Base-by-base conservation (phyloP, 148 eudicot genomes). In the Amaranthus palmeri region DNA sequence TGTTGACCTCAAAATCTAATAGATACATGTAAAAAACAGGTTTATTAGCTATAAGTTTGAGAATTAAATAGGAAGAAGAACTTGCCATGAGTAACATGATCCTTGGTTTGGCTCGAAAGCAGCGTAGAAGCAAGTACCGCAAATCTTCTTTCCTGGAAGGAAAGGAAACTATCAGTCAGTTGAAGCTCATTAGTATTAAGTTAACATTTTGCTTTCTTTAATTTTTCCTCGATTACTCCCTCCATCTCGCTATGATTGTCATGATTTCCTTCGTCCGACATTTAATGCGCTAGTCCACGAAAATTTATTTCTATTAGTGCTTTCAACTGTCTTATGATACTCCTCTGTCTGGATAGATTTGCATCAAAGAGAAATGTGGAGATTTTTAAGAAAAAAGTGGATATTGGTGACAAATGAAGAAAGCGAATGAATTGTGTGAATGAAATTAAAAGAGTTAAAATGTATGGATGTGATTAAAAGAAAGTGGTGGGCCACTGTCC, bases 41-140 rank as follows among this genome's bases (percentile, higher is more conserved):
- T 4, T 12, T 62, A 11, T 10, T 14, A 8, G 4, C 57, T 13
- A 14, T 1, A 52, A 6, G 41, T 4, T 68, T n/a, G 14, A 45
- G 11, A 17, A 46, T 44, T 76, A 12, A 10, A 47, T 62, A 76
- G 44, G 25, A 76, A 52, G 59, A 13, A 45, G 65, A 60, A 87
- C 96, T 88, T 86, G 80, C 98, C 98, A 83, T 93, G 96, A 65
- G 87, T 93, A 69, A 93, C 96, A 73, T 86, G 79, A 82, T 91
- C 98, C 84, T 91, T 95, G 78, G 98, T 95, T 80, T 95, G 98
- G 88, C 98, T 95, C 49, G 98, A 95, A 68, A 95, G 85, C 72
- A 95, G 97, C 46, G 97, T 81, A 46, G 88, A 83, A 66, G 73
- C 77, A 61, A 95, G 71, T 72, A 91, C 90, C 36, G 97, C 96